Evolutionary conservation across 2,329 filamentous ascomycete genomes (phyloP).

Genomic region (Neocatenulostroma microsporum): DNA sequence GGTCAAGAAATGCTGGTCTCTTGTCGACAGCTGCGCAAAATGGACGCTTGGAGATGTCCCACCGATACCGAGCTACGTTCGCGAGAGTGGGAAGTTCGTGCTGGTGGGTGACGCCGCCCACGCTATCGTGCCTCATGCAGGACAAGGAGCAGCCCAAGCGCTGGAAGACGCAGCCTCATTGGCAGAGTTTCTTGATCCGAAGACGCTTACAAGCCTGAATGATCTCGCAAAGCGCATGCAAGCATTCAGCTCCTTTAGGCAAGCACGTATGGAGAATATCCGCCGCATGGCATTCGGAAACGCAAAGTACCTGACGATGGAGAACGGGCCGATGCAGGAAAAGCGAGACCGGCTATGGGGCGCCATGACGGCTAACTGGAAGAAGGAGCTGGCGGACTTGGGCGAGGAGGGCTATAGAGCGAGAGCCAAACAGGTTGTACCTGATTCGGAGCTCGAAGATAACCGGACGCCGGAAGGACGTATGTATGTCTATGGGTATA

Average conservation of each 20-base stretch:
- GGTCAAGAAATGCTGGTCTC: slow-evolving; percentile 6
- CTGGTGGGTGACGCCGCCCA: slow-evolving; percentile 51
- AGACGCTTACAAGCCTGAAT: background rate
- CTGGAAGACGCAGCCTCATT: slow-evolving; percentile 47
- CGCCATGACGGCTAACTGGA: slow-evolving; percentile 8
- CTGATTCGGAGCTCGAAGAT: background rate
- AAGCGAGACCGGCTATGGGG: slow-evolving; percentile 2
- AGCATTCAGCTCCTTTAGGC: slow-evolving; percentile 1
- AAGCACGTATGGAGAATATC: slow-evolving; percentile 4
- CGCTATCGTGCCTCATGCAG: slow-evolving; percentile 42
- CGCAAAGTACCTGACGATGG: background rate
- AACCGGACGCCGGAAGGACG: slow-evolving; percentile 7
- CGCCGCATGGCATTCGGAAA: slow-evolving; percentile 1
- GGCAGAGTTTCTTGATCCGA: slow-evolving; percentile 12
- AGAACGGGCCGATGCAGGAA: slow-evolving; percentile 3
- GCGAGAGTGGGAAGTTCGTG: slow-evolving; percentile 35
- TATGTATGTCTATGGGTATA: slow-evolving; percentile 8
- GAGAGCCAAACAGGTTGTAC: slow-evolving; percentile 2
- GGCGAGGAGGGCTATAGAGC: slow-evolving; percentile 6
- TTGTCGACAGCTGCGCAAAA: slow-evolving; percentile 7
- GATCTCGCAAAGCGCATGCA: slow-evolving; percentile 1
- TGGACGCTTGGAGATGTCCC: slow-evolving; percentile 4
- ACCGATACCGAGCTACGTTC: background rate
- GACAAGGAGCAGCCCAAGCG: slow-evolving; percentile 48
- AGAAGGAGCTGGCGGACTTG: slow-evolving; percentile 5